Evolutionary conservation across 768 basidiomycete species (phyloP).

Genomic region (Rhodotorula taiwanensis): DNA sequence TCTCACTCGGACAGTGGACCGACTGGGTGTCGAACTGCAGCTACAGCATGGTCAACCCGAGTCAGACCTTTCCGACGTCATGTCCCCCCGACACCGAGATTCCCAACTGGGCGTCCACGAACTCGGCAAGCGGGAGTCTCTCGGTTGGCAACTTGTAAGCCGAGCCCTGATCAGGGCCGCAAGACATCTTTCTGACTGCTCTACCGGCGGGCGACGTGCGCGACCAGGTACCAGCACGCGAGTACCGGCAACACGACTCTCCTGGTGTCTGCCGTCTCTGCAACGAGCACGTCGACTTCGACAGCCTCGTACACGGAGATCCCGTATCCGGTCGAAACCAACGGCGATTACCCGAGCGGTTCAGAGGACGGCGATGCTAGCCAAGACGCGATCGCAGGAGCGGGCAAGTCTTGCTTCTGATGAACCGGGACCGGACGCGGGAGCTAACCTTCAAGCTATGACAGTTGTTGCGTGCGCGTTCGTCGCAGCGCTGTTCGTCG

Average conservation of each 20-base stretch:
- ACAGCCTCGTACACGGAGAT: not conserved
- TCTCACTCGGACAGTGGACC: slow-evolving; percentile 12
- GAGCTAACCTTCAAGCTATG: not conserved
- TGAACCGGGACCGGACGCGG: too few species aligned
- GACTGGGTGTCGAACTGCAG: slow-evolving; percentile 32
- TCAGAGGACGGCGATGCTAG: too few species aligned
- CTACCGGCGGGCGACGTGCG: not conserved
- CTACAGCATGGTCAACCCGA: slow-evolving; percentile 16
- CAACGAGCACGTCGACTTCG: not conserved
- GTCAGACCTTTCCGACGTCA: slow-evolving; percentile 17
- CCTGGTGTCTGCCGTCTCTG: not conserved
- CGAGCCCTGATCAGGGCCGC: not conserved
- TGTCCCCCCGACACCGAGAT: slow-evolving; percentile 1
- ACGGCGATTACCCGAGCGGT: too few species aligned
- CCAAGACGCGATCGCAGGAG: not conserved
- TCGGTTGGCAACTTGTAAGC: not conserved
- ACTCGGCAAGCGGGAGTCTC: slow-evolving; percentile 11
- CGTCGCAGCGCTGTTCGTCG: not conserved
- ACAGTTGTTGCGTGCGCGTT: slow-evolving; percentile 11
- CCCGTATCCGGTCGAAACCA: not conserved
- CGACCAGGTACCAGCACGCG: not conserved
- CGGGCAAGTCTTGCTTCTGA: not conserved
- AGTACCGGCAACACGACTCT: not conserved
- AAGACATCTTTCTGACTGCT: too few species aligned
- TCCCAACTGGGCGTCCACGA: slow-evolving; percentile 25